These are phyloP conservation scores for Vicia sativa DNA, from an alignment of 306 rosid species.

Conservation along the genomic window DNA sequence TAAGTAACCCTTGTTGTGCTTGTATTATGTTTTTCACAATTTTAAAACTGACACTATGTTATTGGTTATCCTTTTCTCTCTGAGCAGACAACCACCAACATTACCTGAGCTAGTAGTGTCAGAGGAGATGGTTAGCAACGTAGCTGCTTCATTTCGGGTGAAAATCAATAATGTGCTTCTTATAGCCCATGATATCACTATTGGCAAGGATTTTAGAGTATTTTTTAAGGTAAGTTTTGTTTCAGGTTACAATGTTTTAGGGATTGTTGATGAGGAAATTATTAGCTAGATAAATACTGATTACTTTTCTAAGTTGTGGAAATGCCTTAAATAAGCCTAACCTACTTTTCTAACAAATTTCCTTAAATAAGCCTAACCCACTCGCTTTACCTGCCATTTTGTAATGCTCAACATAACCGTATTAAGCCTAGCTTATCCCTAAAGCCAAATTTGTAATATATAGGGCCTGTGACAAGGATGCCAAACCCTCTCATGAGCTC, in stretches of 20 bases:
- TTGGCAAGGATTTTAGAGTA: conserved; percentile 86
- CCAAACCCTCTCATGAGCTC: background rate
- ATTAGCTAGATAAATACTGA: conserved; percentile 8
- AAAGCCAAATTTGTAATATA: background rate
- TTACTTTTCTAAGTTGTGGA: conserved; percentile 13
- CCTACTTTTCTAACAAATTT: background rate
- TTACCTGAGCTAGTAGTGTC: conserved; percentile 84
- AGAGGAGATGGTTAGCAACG: conserved; percentile 92
- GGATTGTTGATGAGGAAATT: conserved; percentile 24
- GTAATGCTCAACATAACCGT: background rate
- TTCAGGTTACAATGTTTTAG: conserved; percentile 29
- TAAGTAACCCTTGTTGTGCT: conserved; percentile 9
- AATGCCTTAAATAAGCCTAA: background rate
- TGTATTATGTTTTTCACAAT: conserved; percentile 27
- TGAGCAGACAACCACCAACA: conserved; percentile 64
- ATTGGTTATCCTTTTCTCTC: conserved; percentile 28
- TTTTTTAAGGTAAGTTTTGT: conserved; percentile 78
- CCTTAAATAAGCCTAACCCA: background rate
- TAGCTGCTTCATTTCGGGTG: conserved; percentile 90
- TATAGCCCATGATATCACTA: conserved; percentile 93
- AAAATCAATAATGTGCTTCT: conserved; percentile 77
- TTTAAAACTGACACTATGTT: conserved; percentile 25
- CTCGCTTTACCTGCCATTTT: background rate
- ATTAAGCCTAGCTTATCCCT: background rate
- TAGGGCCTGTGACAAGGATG: too few species aligned